Base-by-base conservation (phyloP, 208 protist species). In the Leishmania mexicana region DNA sequence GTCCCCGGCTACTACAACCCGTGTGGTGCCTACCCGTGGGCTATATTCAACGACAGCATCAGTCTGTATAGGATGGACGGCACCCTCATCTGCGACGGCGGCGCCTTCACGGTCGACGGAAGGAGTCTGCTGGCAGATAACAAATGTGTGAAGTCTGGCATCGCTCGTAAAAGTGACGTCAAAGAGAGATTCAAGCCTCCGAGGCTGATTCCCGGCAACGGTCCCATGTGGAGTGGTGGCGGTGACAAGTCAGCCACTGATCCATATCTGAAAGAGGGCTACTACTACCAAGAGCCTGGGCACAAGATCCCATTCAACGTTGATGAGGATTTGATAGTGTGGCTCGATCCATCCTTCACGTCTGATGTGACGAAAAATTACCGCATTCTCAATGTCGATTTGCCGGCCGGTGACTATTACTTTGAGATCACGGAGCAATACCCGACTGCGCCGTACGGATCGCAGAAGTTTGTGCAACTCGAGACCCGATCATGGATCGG, bases 241-340 rank as follows among this genome's bases (percentile, higher is more conserved):
- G 89, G 89, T 47, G 81, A 92, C 68, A 24, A 75, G 0, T 60
- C 72, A 13, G 85, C 92, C 21, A 89, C 83, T 35, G 88, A 97
- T 60, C 88, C 95, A 1, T 97, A 87, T 75, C 88, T 92, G 17
- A 86, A 83, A 51, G 85, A 85, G 3, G 96, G 96, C 40, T 98
- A 93, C 81, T 98, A 98, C 82, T 91, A 87, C 57, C 68, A 76
- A 1, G 95, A 98, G 75, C 81, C 91, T 45, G 93, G 94, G 0
- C 97, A 99, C 83, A 80, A 81, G 28, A 93, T 99, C 49, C 95
- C 97, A 8, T 77, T 83, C 0, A 78, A 81, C 10, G 90, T 83
- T 40, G 97, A 99, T 90, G 95, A 99, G 83, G 98, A 99, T 84
- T 98, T 99, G 64, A 98, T 99, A 68, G 98, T 99, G 47, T 99